A percentile compares a stretch with the other conserved stretches of the same genome.
phyloP scores from a whole-genome alignment of 129 eudicot species.

The Ambrosia artemisiifolia region DNA sequence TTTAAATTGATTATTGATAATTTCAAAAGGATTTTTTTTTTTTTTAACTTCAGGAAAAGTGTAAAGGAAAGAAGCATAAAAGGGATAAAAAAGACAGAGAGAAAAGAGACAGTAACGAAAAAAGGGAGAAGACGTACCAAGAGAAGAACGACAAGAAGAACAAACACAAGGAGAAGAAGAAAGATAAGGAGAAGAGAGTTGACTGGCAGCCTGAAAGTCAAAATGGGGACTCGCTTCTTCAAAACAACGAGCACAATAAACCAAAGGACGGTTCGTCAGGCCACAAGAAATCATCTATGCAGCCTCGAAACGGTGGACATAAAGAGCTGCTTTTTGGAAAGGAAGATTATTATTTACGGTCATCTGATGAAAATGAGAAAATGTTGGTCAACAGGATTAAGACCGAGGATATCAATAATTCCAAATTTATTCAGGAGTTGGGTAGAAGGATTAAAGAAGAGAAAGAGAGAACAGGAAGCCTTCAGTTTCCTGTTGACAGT shows the following conservation, averaged over 20 bases:
- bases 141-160: constrained; percentile 44
- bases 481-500: neutral
- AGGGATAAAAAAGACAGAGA: constrained; percentile 64
- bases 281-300: constrained; percentile 19
- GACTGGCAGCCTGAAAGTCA: constrained; percentile 7
- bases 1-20: neutral
- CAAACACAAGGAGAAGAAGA: constrained; percentile 55
- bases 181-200: constrained; percentile 48
- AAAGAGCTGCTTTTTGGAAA: neutral
- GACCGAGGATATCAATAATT: neutral
- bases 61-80: constrained; percentile 39
- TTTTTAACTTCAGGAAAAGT: constrained; percentile 44
- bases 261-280: constrained; percentile 12
- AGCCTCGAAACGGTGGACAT: constrained; percentile 33
- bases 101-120: constrained; percentile 54
- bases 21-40: neutral
- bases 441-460: neutral
- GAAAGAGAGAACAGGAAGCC: neutral
- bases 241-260: constrained; percentile 27
- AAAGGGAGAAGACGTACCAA: constrained; percentile 48
- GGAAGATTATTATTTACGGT: neutral
- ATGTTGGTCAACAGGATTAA: constrained; percentile 20
- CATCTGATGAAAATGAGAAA: neutral
- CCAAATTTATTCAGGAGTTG: neutral
- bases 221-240: neutral